These are phyloP conservation scores for Telopea speciosissima DNA, from an alignment of 177 flowering plant genomes.

Conservation along the genomic window DNA sequence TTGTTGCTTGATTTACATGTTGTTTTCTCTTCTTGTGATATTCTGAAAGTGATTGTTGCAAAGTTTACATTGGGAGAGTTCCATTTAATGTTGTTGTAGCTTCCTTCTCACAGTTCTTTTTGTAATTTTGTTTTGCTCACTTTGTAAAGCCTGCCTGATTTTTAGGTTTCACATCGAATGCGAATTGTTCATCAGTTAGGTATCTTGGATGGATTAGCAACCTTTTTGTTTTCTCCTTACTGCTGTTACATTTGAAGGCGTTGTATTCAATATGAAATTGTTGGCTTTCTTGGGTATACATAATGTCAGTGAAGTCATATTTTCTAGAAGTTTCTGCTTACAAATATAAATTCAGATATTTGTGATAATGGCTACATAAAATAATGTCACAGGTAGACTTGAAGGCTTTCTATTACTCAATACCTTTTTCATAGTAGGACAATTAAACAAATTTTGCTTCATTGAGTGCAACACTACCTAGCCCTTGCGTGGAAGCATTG, in stretches of 20 bases:
- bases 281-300: neutral
- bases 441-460: neutral
- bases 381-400: neutral
- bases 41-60: slow-evolving; percentile 28
- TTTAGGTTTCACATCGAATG: neutral
- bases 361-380: neutral
- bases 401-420: neutral
- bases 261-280: neutral
- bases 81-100: slow-evolving; percentile 6
- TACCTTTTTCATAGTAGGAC: neutral
- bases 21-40: slow-evolving; percentile 68
- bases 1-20: slow-evolving; percentile 69
- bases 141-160: slow-evolving; percentile 1
- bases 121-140: neutral
- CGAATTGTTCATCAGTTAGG: neutral
- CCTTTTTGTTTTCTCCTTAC: neutral
- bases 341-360: neutral
- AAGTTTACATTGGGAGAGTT: neutral
- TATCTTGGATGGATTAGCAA: neutral
- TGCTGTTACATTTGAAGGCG: neutral
- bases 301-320: neutral
- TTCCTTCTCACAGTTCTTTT: neutral
- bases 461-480: neutral
- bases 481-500: neutral
- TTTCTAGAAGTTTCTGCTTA: neutral